Conservation (phyloP, 306 rosid species). For the Canavalia ensiformis region DNA sequence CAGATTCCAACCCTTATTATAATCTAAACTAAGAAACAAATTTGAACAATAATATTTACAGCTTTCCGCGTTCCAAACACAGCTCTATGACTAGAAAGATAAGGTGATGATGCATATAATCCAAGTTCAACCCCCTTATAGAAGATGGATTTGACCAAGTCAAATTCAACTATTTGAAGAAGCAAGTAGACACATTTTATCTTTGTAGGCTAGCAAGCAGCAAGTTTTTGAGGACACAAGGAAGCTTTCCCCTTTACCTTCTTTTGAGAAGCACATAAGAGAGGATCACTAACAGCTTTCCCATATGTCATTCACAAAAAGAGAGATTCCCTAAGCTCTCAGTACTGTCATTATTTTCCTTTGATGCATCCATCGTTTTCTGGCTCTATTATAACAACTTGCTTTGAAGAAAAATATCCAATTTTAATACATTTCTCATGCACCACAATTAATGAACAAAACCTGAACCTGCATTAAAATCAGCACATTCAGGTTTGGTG, state of each 20-base stretch:
- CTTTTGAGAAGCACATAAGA: constrained; percentile 65
- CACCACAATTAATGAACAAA: constrained; percentile 18
- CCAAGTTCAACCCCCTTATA: constrained; percentile 40
- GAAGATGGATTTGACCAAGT: constrained; percentile 58
- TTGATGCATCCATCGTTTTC: constrained; percentile 61
- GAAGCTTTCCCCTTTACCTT: constrained; percentile 73
- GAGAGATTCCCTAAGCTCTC: constrained; percentile 62
- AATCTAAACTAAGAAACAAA: no score
- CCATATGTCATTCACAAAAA: constrained; percentile 57
- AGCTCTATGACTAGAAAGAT: constrained; percentile 38
- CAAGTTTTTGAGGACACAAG: constrained; percentile 51
- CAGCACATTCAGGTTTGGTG: constrained; percentile 31
- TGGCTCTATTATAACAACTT: constrained; percentile 38
- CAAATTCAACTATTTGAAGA: constrained; percentile 49
- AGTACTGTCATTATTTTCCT: constrained; percentile 52
- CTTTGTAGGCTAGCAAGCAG: constrained; percentile 59
- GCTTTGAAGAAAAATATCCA: constrained; percentile 39
- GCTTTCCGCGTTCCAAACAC: no score
- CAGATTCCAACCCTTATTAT: no score
- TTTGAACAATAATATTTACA: no score
- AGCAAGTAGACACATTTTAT: constrained; percentile 50
- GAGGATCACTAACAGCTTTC: constrained; percentile 57
- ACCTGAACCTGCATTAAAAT: constrained; percentile 13
- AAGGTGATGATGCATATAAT: constrained; percentile 39
- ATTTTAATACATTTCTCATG: constrained; percentile 27